These are phyloP conservation scores for Sergeia podlipaevii DNA, from an alignment of 208 protist species.

Conservation along the genomic window DNA sequence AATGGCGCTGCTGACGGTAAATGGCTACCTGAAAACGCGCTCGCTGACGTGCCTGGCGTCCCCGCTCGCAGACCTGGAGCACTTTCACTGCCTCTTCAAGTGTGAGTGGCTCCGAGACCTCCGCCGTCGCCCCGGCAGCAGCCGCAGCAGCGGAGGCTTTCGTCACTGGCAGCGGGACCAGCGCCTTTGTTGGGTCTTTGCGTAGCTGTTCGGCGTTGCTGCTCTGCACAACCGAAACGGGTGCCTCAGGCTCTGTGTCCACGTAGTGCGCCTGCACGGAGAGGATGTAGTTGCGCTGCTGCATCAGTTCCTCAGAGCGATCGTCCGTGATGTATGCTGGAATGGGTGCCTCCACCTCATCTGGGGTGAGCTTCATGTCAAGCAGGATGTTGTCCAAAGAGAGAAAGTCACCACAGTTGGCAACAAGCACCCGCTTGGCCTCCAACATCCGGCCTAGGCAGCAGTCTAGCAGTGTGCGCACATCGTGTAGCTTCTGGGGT, in stretches of 20 bases:
- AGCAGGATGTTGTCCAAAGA: conserved; percentile 89
- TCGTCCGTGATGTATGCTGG: conserved; percentile 90
- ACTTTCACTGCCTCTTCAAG: conserved; percentile 84
- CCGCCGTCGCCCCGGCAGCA: conserved; percentile 1
- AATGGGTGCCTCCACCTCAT: conserved; percentile 80
- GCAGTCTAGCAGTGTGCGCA: conserved; percentile 86
- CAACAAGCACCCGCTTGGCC: conserved; percentile 65
- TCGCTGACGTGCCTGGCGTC: conserved; percentile 92
- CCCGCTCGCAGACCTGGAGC: conserved; percentile 93
- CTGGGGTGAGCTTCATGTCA: conserved; percentile 89
- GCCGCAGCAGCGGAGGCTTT: conserved; percentile 3
- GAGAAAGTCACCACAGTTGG: conserved; percentile 81
- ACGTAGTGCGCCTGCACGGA: conserved; percentile 72
- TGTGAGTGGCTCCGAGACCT: conserved; percentile 35
- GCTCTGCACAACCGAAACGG: conserved; percentile 46
- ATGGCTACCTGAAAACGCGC: conserved; percentile 90
- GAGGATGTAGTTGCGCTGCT: conserved; percentile 67
- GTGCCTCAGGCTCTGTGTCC: conserved; percentile 61
- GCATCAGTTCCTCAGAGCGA: conserved; percentile 53
- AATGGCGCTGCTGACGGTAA: conserved; percentile 82
- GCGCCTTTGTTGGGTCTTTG: conserved; percentile 32
- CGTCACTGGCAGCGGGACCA: conserved; percentile 14
- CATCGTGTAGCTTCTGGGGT: conserved; percentile 92
- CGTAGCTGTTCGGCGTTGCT: conserved; percentile 8
- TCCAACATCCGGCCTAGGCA: conserved; percentile 94